A percentile compares a stretch with the other conserved stretches of the same genome.
phyloP scores from a whole-genome alignment of 108 stramenopile genomes.

The Nannochloropsis oceanica region DNA sequence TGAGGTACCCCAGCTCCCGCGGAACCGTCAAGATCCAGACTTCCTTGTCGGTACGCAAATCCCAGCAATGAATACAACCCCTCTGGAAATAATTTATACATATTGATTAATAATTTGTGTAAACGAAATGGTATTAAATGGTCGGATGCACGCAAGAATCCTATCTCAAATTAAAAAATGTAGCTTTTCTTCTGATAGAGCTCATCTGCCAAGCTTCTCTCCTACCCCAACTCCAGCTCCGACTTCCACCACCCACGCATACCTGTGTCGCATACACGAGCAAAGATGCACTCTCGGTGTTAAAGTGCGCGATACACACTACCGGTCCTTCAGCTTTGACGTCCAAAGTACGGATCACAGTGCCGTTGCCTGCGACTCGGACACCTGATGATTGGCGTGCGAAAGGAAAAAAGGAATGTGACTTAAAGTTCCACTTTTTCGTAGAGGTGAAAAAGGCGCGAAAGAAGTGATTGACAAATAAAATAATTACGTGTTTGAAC shows the following conservation, averaged over 20 bases:
- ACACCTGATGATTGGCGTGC: not conserved
- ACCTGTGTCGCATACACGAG: slow-evolving; percentile 50
- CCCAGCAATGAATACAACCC: slow-evolving; percentile 61
- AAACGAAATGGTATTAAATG: not conserved
- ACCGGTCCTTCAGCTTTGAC: slow-evolving; percentile 64
- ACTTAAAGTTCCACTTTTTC: not conserved
- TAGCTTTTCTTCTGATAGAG: no score
- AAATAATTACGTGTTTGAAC: not conserved
- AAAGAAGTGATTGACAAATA: no score
- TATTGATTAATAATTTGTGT: no score
- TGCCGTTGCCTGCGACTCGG: not conserved
- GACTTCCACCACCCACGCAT: slow-evolving; percentile 15
- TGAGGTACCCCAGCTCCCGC: slow-evolving; percentile 73
- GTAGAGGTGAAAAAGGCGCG: not conserved
- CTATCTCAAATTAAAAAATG: not conserved
- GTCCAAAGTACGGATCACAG: slow-evolving; percentile 12
- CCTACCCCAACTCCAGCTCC: no score
- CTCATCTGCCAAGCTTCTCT: not conserved
- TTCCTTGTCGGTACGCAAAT: slow-evolving; percentile 44
- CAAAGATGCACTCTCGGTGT: slow-evolving; percentile 58
- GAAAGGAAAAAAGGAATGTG: no score
- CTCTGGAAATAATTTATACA: slow-evolving; percentile 20
- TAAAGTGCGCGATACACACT: slow-evolving; percentile 73
- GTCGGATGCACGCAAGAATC: not conserved
- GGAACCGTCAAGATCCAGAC: slow-evolving; percentile 54